Conservation (phyloP, 2,329 filamentous ascomycete genomes). For the Didymella pinodella region DNA sequence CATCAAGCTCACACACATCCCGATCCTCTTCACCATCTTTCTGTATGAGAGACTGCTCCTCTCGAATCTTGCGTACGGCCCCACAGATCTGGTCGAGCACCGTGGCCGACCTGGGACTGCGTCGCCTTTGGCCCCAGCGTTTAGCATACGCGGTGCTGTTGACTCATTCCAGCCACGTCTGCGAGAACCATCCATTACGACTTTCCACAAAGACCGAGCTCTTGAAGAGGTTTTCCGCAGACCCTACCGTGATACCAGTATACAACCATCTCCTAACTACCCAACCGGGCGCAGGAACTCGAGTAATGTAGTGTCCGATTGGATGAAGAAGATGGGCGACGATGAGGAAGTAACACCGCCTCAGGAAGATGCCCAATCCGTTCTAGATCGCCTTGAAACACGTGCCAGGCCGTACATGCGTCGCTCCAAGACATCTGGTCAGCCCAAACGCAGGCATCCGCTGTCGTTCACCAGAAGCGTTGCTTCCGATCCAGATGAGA, state of each 20-base stretch:
- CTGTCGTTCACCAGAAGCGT: slow-evolving; percentile 62
- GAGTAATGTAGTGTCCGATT: slow-evolving; percentile 82
- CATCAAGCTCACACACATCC: slow-evolving; percentile 91
- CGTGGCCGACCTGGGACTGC: slow-evolving; percentile 66
- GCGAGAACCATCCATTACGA: slow-evolving; percentile 85
- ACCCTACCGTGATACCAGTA: slow-evolving; percentile 68
- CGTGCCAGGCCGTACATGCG: slow-evolving; percentile 61
- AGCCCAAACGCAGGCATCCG: slow-evolving; percentile 54
- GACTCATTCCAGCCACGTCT: slow-evolving; percentile 80
- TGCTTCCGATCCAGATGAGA: slow-evolving; percentile 64
- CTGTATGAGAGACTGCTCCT: slow-evolving; percentile 84
- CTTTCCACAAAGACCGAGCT: slow-evolving; percentile 87
- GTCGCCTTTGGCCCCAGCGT: slow-evolving; percentile 59
- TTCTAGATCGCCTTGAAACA: slow-evolving; percentile 66
- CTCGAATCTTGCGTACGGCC: slow-evolving; percentile 77
- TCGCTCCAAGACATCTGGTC: slow-evolving; percentile 55
- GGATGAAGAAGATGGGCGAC: slow-evolving; percentile 78
- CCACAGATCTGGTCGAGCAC: slow-evolving; percentile 84
- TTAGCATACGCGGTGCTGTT: slow-evolving; percentile 48
- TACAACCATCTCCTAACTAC: slow-evolving; percentile 43
- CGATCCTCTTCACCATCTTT: slow-evolving; percentile 85
- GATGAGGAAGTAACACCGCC: slow-evolving; percentile 69
- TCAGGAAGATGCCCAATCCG: slow-evolving; percentile 66
- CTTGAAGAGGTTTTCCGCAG: slow-evolving; percentile 87
- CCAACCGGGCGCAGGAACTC: slow-evolving; percentile 71